Evolutionary conservation across 352 stramenopile species (phyloP).

Genomic region (Pythium dissimile): DNA sequence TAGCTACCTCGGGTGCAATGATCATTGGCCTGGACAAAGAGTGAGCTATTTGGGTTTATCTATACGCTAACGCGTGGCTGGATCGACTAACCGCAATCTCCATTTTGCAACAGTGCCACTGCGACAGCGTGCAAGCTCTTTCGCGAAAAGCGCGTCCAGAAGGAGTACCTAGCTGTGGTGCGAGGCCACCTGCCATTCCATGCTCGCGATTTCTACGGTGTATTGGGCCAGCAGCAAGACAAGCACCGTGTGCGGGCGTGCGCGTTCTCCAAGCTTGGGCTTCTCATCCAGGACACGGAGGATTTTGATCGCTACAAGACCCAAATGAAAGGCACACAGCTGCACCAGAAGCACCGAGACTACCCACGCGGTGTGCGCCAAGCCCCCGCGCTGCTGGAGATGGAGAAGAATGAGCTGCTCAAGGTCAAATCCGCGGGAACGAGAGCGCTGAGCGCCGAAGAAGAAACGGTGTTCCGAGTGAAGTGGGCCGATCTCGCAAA

Average conservation of each 20-base stretch:
- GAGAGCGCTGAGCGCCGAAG: conserved; percentile 25
- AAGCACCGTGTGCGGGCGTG: conserved; percentile 28
- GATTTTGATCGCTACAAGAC: conserved; percentile 50
- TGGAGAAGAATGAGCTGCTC: conserved; percentile 51
- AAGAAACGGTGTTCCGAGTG: conserved; percentile 14
- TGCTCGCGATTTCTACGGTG: conserved; percentile 26
- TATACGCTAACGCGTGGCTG: neutral
- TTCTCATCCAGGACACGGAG: conserved; percentile 72
- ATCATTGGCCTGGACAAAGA: conserved; percentile 69
- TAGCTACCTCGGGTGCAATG: conserved; percentile 85
- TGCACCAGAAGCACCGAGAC: conserved; percentile 42
- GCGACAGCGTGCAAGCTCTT: conserved; percentile 68
- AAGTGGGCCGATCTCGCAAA: conserved; percentile 48
- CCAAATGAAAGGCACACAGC: conserved; percentile 47
- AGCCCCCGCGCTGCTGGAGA: conserved; percentile 62
- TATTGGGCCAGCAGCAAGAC: conserved; percentile 2
- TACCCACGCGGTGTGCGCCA: conserved; percentile 59
- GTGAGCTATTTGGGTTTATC: conserved; percentile 26
- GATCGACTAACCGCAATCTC: neutral
- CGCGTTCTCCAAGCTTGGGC: conserved; percentile 58
- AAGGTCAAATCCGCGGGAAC: conserved; percentile 13
- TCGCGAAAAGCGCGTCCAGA: conserved; percentile 72
- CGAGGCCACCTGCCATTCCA: conserved; percentile 64
- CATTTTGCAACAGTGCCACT: conserved; percentile 43
- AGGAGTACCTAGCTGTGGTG: conserved; percentile 85